A percentile compares a stretch with the other conserved stretches of the same genome.
phyloP scores from a whole-genome alignment of 2,329 filamentous ascomycete species.

The Paecilomyces formosus region DNA sequence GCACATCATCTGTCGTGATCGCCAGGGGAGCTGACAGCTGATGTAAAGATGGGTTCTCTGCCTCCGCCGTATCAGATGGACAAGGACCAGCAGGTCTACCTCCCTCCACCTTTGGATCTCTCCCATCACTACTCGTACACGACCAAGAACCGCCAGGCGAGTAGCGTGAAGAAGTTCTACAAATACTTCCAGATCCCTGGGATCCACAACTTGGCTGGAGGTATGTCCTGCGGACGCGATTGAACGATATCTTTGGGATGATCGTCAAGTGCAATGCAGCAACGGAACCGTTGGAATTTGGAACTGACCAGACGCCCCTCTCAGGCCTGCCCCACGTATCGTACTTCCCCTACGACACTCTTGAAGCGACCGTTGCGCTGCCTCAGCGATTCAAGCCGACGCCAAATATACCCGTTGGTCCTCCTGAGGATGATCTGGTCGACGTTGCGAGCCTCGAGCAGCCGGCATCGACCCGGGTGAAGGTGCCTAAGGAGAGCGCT shows the following conservation, averaged over 20 bases:
- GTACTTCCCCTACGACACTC: constrained; percentile 85
- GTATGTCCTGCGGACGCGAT: constrained; percentile 22
- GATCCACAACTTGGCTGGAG: constrained; percentile 55
- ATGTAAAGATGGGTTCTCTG: background rate
- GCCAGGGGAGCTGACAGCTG: background rate
- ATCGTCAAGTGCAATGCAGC: background rate
- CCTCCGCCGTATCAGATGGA: background rate
- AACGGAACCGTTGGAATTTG: background rate
- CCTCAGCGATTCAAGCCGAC: constrained; percentile 68
- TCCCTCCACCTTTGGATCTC: constrained; percentile 58
- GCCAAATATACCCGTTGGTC: constrained; percentile 52
- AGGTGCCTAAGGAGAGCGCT: constrained; percentile 62
- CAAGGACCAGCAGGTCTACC: background rate
- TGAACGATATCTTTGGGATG: background rate
- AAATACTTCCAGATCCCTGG: constrained; percentile 66
- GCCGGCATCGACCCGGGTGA: constrained; percentile 47
- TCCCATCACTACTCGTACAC: constrained; percentile 69
- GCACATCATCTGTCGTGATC: background rate
- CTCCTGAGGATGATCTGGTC: constrained; percentile 32
- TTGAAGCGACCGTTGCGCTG: constrained; percentile 71
- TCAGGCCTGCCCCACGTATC: constrained; percentile 70
- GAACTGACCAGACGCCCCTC: constrained; percentile 4
- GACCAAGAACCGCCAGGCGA: constrained; percentile 58
- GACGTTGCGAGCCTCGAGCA: constrained; percentile 25
- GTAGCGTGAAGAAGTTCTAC: constrained; percentile 73